Percentiles rank a stretch among this genome's conserved stretches.
Evolutionary conservation across 108 stramenopile species (phyloP).

Genomic region (Thalassiosira profunda): DNA sequence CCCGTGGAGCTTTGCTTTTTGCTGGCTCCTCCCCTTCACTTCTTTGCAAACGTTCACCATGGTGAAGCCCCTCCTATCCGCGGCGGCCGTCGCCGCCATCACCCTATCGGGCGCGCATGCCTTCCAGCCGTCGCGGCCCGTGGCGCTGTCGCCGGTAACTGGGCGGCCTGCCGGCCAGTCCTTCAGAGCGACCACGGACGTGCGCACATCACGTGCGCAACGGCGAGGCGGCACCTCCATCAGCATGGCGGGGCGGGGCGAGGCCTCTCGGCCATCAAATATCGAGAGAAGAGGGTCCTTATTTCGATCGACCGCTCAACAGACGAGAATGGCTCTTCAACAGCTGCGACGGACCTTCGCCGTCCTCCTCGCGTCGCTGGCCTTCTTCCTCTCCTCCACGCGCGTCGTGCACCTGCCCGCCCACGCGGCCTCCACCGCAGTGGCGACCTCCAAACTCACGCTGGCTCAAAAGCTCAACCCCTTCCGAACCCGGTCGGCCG

Average conservation of each 20-base stretch:
- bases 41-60: background rate
- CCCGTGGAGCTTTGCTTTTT: background rate
- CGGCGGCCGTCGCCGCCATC: background rate
- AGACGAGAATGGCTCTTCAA: conserved; percentile 1
- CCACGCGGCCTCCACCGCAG: background rate
- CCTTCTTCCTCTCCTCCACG: conserved; percentile 20
- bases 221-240: background rate
- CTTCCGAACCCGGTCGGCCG: conserved; percentile 46
- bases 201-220: background rate
- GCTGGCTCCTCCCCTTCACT: background rate
- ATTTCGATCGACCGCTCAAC: background rate
- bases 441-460: background rate
- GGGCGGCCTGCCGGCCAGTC: no score
- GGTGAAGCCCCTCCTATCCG: background rate
- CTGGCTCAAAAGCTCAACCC: conserved; percentile 9
- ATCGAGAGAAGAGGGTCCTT: background rate
- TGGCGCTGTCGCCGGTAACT: background rate
- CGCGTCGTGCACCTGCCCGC: conserved; percentile 11
- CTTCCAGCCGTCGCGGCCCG: background rate
- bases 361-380: conserved; percentile 29
- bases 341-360: conserved; percentile 19
- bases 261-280: background rate
- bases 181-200: background rate
- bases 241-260: background rate
- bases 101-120: background rate